Conservation (phyloP, 2,329 filamentous ascomycete species). For the Dothideomycetes sp. region DNA sequence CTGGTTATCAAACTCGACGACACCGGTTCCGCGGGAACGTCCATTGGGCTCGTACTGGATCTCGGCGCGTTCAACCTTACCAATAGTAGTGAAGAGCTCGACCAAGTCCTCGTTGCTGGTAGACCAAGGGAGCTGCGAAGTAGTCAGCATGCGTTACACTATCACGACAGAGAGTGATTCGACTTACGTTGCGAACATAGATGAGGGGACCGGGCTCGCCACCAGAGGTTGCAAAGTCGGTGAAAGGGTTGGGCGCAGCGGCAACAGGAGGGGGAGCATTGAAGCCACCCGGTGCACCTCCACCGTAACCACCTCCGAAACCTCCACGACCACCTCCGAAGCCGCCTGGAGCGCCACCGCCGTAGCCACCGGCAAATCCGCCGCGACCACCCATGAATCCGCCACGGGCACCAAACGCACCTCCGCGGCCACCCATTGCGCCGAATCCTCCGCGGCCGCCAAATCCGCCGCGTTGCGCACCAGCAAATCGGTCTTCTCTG, state of each 20-base stretch:
- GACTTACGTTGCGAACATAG: constrained; percentile 90
- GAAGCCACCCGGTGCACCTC: constrained; percentile 24
- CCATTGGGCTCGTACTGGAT: constrained; percentile 98
- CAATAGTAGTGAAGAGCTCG: constrained; percentile 94
- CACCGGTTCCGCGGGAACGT: constrained; percentile 85
- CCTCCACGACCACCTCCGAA: constrained; percentile 30
- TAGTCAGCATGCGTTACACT: constrained; percentile 20
- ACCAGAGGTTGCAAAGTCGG: constrained; percentile 78
- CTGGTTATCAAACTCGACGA: constrained; percentile 80
- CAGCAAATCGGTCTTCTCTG: constrained; percentile 88
- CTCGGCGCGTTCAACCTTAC: constrained; percentile 96
- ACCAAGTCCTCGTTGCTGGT: constrained; percentile 97
- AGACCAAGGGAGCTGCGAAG: constrained; percentile 78
- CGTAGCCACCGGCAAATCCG: constrained; percentile 36
- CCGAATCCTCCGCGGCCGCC: constrained; percentile 27
- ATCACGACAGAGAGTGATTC: constrained; percentile 6
- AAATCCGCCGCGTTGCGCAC: constrained; percentile 33
- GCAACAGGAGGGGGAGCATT: constrained; percentile 40
- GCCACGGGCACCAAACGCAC: constrained; percentile 27
- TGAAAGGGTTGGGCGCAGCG: constrained; percentile 76
- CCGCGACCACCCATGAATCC: constrained; percentile 45
- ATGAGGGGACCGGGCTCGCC: constrained; percentile 76
- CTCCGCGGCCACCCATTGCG: constrained; percentile 19
- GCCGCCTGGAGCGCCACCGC: no score
- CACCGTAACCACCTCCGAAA: constrained; percentile 24